Percentiles rank a stretch among this genome's conserved stretches.
Conservation (phyloP, 306 rosid genomes). For the Inga laurina region DNA sequence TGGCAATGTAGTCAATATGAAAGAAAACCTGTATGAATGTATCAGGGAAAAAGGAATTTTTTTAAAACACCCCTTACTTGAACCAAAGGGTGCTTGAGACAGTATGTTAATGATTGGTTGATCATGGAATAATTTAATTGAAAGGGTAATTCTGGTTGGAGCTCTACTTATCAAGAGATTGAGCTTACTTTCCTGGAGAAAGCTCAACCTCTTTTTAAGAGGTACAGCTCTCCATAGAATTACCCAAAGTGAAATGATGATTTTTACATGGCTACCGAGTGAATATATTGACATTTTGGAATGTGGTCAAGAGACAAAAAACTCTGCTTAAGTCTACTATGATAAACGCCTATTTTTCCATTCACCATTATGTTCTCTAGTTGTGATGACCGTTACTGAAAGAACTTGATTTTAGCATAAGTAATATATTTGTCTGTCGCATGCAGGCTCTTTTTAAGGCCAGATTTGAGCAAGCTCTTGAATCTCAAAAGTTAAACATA, state of each 20-base stretch:
- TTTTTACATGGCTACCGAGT: constrained; percentile 8
- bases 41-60: not conserved
- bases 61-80: not conserved
- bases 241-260: not conserved
- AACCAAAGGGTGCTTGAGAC: not conserved
- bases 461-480: constrained; percentile 98
- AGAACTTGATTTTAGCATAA: constrained; percentile 23
- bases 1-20: constrained; percentile 2
- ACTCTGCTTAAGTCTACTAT: not conserved
- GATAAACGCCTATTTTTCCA: not conserved
- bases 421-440: constrained; percentile 27
- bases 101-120: not conserved
- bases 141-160: not conserved
- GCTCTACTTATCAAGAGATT: not conserved
- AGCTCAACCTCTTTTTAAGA: not conserved
- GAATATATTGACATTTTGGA: constrained; percentile 14
- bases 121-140: constrained; percentile 7
- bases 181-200: not conserved
- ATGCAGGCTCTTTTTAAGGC: constrained; percentile 97
- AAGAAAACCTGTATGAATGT: not conserved
- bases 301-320: not conserved
- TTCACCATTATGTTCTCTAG: constrained; percentile 4
- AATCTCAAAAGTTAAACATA: constrained; percentile 91
- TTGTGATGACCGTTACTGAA: constrained; percentile 1
- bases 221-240: not conserved